A percentile compares a stretch with the other conserved stretches of the same genome.
phyloP scores from a whole-genome alignment of 139 green algal genomes.

The Diplosphaera chodatii region DNA sequence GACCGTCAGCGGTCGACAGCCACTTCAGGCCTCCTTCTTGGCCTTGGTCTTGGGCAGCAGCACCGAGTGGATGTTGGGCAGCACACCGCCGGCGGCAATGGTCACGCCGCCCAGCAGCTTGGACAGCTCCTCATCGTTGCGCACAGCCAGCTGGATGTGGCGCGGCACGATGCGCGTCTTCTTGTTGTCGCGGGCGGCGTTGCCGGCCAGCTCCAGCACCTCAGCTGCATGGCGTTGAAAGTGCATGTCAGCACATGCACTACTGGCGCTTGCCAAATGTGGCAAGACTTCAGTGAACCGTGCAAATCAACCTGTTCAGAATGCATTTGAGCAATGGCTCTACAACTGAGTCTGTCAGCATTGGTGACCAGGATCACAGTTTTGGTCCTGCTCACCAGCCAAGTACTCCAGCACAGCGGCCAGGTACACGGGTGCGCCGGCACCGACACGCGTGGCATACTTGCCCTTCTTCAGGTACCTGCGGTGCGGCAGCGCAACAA shows the following conservation, averaged over 20 bases:
- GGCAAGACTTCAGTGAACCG: no score
- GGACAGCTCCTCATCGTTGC: slow-evolving; percentile 93
- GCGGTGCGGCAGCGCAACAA: neutral
- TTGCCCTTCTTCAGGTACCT: slow-evolving; percentile 81
- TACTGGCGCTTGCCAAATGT: no score
- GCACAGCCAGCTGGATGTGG: slow-evolving; percentile 84
- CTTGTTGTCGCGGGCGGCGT: slow-evolving; percentile 77
- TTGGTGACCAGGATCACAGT: no score
- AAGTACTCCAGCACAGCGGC: slow-evolving; percentile 58
- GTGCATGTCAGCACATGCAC: slow-evolving; percentile 56
- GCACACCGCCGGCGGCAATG: slow-evolving; percentile 73
- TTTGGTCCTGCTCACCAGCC: slow-evolving; percentile 46
- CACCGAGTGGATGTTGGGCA: slow-evolving; percentile 88
- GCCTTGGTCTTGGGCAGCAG: slow-evolving; percentile 78
- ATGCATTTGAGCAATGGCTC: no score
- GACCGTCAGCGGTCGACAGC: no score
- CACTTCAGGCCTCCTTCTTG: slow-evolving; percentile 66
- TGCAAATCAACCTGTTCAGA: slow-evolving; percentile 17
- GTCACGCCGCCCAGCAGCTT: slow-evolving; percentile 81
- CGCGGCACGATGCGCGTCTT: slow-evolving; percentile 73
- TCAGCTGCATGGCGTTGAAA: slow-evolving; percentile 40
- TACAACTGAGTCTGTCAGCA: no score
- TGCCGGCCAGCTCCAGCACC: slow-evolving; percentile 64
- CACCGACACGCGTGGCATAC: slow-evolving; percentile 67
- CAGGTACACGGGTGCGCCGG: slow-evolving; percentile 69